Percentiles rank a stretch among this genome's conserved stretches.
Evolutionary conservation across 2,329 filamentous ascomycete species (phyloP).

Genomic region (Metarhizium robertsii): DNA sequence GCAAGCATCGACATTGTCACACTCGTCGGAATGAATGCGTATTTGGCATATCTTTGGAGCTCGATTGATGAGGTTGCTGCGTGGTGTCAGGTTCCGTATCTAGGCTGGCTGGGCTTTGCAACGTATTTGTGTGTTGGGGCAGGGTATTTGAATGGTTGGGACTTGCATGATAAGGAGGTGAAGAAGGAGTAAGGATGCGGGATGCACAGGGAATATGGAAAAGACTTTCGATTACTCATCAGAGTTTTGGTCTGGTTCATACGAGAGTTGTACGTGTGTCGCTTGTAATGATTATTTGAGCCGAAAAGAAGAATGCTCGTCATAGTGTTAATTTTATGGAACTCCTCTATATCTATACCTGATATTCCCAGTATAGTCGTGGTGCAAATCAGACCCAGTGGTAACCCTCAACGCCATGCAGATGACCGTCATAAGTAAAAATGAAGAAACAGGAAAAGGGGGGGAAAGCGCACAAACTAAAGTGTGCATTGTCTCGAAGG

Average conservation of each 20-base stretch:
- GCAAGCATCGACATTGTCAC: constrained; percentile 68
- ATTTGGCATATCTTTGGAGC: constrained; percentile 68
- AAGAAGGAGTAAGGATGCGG: constrained; percentile 6
- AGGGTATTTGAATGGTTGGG: constrained; percentile 61
- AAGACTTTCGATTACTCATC: too few species aligned
- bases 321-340: neutral
- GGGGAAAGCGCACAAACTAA: neutral
- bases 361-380: neutral
- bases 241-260: too few species aligned
- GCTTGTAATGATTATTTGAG: neutral
- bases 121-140: constrained; percentile 70
- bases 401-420: constrained; percentile 6
- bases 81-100: constrained; percentile 70
- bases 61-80: constrained; percentile 63
- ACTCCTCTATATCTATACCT: neutral
- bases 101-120: constrained; percentile 80
- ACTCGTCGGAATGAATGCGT: constrained; percentile 62
- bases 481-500: neutral
- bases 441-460: neutral
- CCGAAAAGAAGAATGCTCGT: neutral
- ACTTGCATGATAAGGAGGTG: constrained; percentile 31
- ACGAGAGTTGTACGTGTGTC: too few species aligned
- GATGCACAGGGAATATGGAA: too few species aligned
- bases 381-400: neutral
- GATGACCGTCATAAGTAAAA: constrained; percentile 8